Evolutionary conservation across 1,139 yeast genomes (phyloP).

Genomic region (Lodderomyces metapsilosis): DNA sequence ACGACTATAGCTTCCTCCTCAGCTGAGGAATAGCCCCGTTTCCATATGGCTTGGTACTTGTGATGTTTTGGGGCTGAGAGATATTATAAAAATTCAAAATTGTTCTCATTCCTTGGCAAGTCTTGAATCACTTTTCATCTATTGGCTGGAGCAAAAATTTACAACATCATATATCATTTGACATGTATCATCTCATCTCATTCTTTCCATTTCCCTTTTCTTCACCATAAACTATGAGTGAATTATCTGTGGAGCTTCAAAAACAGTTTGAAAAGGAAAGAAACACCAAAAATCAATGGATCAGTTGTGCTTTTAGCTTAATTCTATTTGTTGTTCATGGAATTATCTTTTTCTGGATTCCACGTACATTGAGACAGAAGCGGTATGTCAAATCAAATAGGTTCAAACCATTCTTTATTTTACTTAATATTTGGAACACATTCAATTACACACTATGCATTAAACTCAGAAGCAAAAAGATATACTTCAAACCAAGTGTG

Average conservation of each 20-base stretch:
- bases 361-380: constrained; percentile 21
- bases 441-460: constrained; percentile 25
- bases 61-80: too few species aligned
- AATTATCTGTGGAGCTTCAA: constrained; percentile 17
- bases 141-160: neutral
- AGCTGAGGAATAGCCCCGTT: too few species aligned
- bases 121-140: neutral
- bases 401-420: constrained; percentile 21
- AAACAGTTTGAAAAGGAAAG: constrained; percentile 37
- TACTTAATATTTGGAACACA: constrained; percentile 27
- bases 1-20: too few species aligned
- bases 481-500: constrained; percentile 45
- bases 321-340: constrained; percentile 36
- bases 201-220: neutral
- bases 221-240: constrained; percentile 5
- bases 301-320: constrained; percentile 29
- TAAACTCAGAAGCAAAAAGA: constrained; percentile 3
- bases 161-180: neutral
- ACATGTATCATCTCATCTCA: neutral
- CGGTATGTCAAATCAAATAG: constrained; percentile 15
- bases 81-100: too few species aligned
- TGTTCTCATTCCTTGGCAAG: constrained; percentile 1
- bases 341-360: constrained; percentile 42
- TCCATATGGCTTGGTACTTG: too few species aligned
- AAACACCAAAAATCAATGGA: constrained; percentile 38